Conservation (phyloP, 768 basidiomycete genomes). For the Paxillus ammoniavirescens region DNA sequence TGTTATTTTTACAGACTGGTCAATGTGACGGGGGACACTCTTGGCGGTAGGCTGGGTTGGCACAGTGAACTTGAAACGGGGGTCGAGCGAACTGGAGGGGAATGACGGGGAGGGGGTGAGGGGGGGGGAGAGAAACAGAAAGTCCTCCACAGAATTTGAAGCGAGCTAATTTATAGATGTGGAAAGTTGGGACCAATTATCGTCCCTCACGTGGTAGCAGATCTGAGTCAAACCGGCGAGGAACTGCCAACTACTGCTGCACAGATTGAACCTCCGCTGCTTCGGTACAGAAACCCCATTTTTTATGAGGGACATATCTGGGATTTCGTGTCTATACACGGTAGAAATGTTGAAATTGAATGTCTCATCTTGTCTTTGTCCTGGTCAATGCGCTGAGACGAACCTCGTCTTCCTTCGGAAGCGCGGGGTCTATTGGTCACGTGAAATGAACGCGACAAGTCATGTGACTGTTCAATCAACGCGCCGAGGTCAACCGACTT, state of each 20-base stretch:
- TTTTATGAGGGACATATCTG: background rate
- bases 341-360: background rate
- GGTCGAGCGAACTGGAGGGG: too few species aligned
- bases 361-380: conserved; percentile 18
- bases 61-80: too few species aligned
- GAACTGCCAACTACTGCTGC: background rate
- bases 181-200: background rate
- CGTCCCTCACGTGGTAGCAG: background rate
- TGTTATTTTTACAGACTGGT: too few species aligned
- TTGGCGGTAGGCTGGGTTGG: too few species aligned
- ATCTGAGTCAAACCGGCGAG: background rate
- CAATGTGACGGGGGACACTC: too few species aligned
- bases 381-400: too few species aligned
- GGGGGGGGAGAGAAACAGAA: background rate
- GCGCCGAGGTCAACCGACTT: conserved; percentile 18
- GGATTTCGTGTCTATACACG: background rate
- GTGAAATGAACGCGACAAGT: conserved; percentile 20
- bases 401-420: background rate
- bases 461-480: conserved; percentile 16
- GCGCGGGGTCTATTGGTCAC: background rate
- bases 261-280: background rate
- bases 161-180: background rate
- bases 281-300: background rate
- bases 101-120: too few species aligned
- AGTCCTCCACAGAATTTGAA: background rate